Evolutionary conservation across 805 yeast genomes (phyloP).

Genomic region (Dipodascus albidus): DNA sequence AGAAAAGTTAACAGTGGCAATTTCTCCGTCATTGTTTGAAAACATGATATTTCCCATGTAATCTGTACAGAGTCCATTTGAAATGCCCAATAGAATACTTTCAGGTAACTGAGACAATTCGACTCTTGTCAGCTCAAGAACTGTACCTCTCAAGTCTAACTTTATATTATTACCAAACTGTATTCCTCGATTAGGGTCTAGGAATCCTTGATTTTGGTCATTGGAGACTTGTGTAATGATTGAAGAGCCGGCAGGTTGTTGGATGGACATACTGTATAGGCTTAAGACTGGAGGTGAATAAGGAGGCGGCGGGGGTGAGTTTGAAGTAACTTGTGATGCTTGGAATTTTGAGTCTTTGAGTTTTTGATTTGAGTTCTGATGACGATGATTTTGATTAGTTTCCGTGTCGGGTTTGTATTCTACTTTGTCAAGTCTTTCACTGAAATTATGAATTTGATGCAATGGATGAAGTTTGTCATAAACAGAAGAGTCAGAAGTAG

Average conservation of each 20-base stretch:
- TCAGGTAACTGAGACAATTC: constrained; percentile 90
- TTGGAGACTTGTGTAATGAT: constrained; percentile 65
- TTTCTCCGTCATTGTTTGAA: constrained; percentile 67
- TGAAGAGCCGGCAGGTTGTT: constrained; percentile 9
- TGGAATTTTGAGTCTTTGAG: neutral
- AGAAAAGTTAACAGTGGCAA: constrained; percentile 70
- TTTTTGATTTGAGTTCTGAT: neutral
- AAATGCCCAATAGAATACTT: constrained; percentile 72
- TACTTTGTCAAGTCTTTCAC: too few species aligned
- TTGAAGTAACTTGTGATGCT: constrained; percentile 3
- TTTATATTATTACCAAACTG: constrained; percentile 47
- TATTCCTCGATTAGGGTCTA: constrained; percentile 5
- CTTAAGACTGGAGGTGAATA: constrained; percentile 15
- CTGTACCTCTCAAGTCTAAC: constrained; percentile 63
- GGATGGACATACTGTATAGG: constrained; percentile 16
- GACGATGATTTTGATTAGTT: too few species aligned
- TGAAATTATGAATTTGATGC: too few species aligned
- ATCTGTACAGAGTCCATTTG: constrained; percentile 82
- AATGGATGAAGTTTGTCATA: too few species aligned
- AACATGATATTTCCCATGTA: constrained; percentile 65
- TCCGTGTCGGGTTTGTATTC: too few species aligned
- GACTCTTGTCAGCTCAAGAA: constrained; percentile 71
- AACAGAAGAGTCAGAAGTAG: too few species aligned
- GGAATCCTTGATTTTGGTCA: constrained; percentile 17
- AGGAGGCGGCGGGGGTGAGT: constrained; percentile 16